These are phyloP conservation scores for Rhynchospora pubera DNA, from an alignment of 176 grass and related monocot species.

Conservation along the genomic window DNA sequence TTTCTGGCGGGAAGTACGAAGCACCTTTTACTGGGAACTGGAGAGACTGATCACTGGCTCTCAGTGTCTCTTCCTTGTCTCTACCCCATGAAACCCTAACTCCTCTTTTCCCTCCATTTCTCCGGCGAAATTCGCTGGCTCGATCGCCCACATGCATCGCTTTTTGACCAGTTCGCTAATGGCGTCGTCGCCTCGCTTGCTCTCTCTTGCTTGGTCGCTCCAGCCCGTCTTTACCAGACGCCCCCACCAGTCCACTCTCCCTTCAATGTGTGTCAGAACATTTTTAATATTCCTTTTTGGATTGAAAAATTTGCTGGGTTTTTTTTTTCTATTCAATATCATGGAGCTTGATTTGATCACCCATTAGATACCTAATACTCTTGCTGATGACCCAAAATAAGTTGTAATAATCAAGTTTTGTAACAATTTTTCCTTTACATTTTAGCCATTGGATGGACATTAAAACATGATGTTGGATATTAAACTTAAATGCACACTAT, in stretches of 20 bases:
- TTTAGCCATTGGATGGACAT: no score
- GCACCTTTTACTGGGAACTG: not conserved
- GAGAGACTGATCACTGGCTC: no score
- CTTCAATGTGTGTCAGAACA: conserved; percentile 35
- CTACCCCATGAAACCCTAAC: conserved; percentile 19
- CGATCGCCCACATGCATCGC: conserved; percentile 52
- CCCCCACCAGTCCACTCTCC: conserved; percentile 25
- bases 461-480: no score
- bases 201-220: conserved; percentile 51
- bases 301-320: not conserved
- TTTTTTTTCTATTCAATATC: not conserved
- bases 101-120: not conserved
- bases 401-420: not conserved
- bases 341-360: not conserved
- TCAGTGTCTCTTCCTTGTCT: not conserved
- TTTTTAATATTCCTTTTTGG: not conserved
- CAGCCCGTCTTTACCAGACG: conserved; percentile 27
- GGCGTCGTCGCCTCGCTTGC: conserved; percentile 54
- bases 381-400: not conserved
- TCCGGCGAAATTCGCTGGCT: not conserved
- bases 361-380: not conserved
- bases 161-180: conserved; percentile 50
- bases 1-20: conserved; percentile 23
- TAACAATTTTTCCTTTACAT: no score
- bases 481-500: no score